Conservation (phyloP, 805 yeast genomes). For the Deakozyma indianensis region DNA sequence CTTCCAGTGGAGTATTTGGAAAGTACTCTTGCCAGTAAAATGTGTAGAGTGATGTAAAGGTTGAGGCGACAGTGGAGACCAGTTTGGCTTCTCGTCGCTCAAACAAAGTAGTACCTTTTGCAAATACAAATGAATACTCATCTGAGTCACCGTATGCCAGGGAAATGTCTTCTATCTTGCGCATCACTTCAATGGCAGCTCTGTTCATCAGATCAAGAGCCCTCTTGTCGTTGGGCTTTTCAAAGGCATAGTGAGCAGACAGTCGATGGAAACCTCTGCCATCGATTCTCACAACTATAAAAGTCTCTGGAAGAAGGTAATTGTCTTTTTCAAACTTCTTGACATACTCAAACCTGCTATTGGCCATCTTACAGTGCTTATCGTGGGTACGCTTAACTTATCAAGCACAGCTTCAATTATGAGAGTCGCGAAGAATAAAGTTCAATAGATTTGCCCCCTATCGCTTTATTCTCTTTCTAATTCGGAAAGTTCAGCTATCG, state of each 20-base stretch:
- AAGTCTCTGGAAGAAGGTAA: slow-evolving; percentile 60
- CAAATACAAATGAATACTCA: slow-evolving; percentile 74
- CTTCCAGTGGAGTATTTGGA: slow-evolving; percentile 32
- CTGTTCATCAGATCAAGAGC: slow-evolving; percentile 74
- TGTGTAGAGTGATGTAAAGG: slow-evolving; percentile 66
- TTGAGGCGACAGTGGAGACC: slow-evolving; percentile 66
- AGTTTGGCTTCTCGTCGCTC: slow-evolving; percentile 77
- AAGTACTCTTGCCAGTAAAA: slow-evolving; percentile 51
- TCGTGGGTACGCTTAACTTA: background rate
- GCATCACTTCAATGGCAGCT: slow-evolving; percentile 55
- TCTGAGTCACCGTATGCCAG: slow-evolving; percentile 93
- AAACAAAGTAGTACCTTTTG: slow-evolving; percentile 48
- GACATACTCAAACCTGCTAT: slow-evolving; percentile 79
- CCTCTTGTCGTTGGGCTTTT: slow-evolving; percentile 71
- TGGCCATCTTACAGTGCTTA: slow-evolving; percentile 38
- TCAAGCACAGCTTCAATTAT: too few species aligned
- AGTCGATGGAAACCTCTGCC: slow-evolving; percentile 86
- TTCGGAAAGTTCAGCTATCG: too few species aligned
- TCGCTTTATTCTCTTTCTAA: too few species aligned
- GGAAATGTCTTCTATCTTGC: slow-evolving; percentile 53
- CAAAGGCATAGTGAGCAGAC: slow-evolving; percentile 56
- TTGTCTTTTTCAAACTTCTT: slow-evolving; percentile 64
- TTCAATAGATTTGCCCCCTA: too few species aligned
- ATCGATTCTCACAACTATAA: slow-evolving; percentile 74
- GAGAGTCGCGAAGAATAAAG: too few species aligned